Base-by-base conservation (phyloP, 306 rosid species). In the Quercus cerris region DNA sequence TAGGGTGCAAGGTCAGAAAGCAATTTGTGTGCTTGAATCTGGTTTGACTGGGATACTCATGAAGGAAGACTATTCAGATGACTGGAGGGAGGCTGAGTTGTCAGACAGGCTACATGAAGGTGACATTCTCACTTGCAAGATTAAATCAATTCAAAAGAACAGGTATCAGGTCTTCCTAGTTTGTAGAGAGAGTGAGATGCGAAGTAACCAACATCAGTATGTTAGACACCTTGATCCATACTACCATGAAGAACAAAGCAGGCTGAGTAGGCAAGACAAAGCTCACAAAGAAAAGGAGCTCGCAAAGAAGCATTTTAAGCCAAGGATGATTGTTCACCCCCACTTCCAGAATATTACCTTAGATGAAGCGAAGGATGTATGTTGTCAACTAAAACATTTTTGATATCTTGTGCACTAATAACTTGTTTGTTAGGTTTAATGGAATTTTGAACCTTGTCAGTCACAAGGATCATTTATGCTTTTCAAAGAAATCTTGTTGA, bases 301-400 rank as follows among this genome's bases (percentile, higher is more conserved):
- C 58, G 97, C 97, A 3, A 96, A 91, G 87, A 96, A 90, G 83
- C 98, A 88, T 86, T 96, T 96, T 84, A 96, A 93, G 87, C 94
- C 96, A 22, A 93, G 99, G 85, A 93, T 93, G 99, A 96, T 96
- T 74, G 97, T 93, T 84, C 99, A 96, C 79, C 99, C 99, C 25
- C 98, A 97, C 25, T 96, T 96, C 84, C 97, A 96, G 85, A 96
- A 96, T 85, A 88, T 93, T 49, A 91, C 99, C 23, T 97, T 98
- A 44, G 99, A 96, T 75, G 94, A 91, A 88, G 99, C 97, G 61
- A 89, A 89, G 91, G 88, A 93, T 97, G 99, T 96, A 66, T 84
- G 92, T 70, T 76, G 55, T 81, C 49, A 12, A 74, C 74, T 58
- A 18, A 25, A 68, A 79, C 35, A 54, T 27, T 68, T 71, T 72